These are phyloP conservation scores for Microglena sp. DNA, from an alignment of 139 green algal genomes.

Conservation along the genomic window DNA sequence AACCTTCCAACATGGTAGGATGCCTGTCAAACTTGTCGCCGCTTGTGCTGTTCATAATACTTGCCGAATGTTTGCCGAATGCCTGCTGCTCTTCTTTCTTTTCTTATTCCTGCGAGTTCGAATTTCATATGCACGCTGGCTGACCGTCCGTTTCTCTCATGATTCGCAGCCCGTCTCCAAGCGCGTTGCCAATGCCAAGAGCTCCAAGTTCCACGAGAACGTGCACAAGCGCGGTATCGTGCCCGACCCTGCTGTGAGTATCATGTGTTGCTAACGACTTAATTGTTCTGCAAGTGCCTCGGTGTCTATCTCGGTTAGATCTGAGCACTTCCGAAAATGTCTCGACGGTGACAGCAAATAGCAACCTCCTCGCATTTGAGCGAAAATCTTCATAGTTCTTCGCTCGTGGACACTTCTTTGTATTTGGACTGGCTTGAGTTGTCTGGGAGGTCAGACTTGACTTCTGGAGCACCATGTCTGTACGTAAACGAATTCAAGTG, in stretches of 20 bases:
- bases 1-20: not conserved
- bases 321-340: too few species aligned
- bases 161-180: slow-evolving; percentile 42
- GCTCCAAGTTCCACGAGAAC: slow-evolving; percentile 47
- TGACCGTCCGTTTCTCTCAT: not conserved
- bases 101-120: too few species aligned
- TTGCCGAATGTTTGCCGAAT: too few species aligned
- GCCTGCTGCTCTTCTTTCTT: too few species aligned
- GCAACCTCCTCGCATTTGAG: too few species aligned
- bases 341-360: too few species aligned
- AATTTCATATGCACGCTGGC: not conserved
- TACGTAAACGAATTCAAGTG: too few species aligned
- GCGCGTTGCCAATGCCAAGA: slow-evolving; percentile 55
- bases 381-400: too few species aligned
- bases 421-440: too few species aligned
- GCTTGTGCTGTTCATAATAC: too few species aligned
- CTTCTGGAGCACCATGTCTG: too few species aligned
- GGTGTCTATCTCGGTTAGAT: not conserved
- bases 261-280: not conserved
- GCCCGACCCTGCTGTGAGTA: slow-evolving; percentile 21
- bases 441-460: too few species aligned
- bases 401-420: not conserved
- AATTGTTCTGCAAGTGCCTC: not conserved
- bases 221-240: slow-evolving; percentile 48
- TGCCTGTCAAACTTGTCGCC: not conserved